A percentile compares a stretch with the other conserved stretches of the same genome.
Conservation (phyloP, 2,329 filamentous ascomycete species). For the Dryadomyces quercus-mongolicae region DNA sequence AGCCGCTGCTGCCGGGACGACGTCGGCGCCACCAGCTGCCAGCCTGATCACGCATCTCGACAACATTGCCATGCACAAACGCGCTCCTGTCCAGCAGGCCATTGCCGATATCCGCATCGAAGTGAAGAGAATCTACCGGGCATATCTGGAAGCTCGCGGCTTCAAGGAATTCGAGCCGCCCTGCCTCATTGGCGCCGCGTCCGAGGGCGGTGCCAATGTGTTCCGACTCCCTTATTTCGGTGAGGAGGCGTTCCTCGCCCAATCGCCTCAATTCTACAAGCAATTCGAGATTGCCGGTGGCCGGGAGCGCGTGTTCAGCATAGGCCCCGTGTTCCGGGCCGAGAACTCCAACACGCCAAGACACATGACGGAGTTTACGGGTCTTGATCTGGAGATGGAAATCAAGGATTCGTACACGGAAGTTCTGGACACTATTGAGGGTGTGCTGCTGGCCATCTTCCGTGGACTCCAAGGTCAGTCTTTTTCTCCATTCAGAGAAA, state of each 20-base stretch:
- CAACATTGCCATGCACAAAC: conserved; percentile 87
- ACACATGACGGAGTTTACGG: conserved; percentile 82
- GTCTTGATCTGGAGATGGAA: conserved; percentile 84
- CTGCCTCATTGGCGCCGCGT: conserved; percentile 78
- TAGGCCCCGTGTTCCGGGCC: conserved; percentile 74
- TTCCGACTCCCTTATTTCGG: conserved; percentile 88
- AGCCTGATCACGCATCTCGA: conserved; percentile 75
- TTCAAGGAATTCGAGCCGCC: conserved; percentile 84
- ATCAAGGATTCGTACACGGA: conserved; percentile 70
- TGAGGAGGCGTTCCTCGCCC: conserved; percentile 66
- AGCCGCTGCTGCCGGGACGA: conserved; percentile 16
- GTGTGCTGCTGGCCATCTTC: conserved; percentile 69
- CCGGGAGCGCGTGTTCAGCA: conserved; percentile 64
- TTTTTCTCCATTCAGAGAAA: too few species aligned
- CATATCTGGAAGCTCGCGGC: conserved; percentile 59
- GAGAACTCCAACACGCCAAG: conserved; percentile 76
- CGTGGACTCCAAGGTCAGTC: conserved; percentile 45
- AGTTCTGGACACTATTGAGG: conserved; percentile 59
- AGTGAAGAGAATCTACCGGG: conserved; percentile 26
- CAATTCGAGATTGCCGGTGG: conserved; percentile 74
- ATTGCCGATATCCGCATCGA: conserved; percentile 43
- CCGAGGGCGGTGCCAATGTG: conserved; percentile 86
- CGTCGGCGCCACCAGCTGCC: conserved; percentile 53
- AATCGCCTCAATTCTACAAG: conserved; percentile 79
- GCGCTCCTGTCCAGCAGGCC: conserved; percentile 81